Evolutionary conservation across 108 stramenopile genomes (phyloP).

Genomic region (Skeletonema marinoi): DNA sequence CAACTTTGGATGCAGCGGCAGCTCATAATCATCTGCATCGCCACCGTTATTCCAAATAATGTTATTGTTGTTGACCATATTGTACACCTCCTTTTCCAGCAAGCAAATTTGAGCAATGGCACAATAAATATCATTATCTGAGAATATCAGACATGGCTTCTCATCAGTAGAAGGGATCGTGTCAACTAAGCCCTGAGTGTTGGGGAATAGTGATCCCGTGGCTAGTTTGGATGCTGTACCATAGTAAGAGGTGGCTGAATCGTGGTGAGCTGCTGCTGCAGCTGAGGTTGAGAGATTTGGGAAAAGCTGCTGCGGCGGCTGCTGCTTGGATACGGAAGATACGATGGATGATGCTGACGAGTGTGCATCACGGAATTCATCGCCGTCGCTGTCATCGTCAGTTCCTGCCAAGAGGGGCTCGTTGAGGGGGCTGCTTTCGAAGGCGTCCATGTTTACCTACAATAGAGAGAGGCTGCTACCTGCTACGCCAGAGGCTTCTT

Average conservation of each 20-base stretch:
- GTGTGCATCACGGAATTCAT: slow-evolving; percentile 26
- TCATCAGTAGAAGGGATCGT: slow-evolving; percentile 9
- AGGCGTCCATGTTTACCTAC: neutral
- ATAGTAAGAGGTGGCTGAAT: slow-evolving; percentile 21
- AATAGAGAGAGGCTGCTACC: neutral
- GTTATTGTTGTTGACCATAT: neutral
- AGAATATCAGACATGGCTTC: slow-evolving; percentile 35
- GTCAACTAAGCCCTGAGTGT: slow-evolving; percentile 35
- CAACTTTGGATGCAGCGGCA: slow-evolving; percentile 5
- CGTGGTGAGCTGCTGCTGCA: neutral
- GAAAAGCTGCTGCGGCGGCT: neutral
- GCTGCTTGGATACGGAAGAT: neutral
- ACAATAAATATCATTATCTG: slow-evolving; percentile 22
- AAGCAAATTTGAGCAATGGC: slow-evolving; percentile 33
- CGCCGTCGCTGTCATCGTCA: neutral
- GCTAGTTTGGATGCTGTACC: slow-evolving; percentile 37
- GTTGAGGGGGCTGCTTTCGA: slow-evolving; percentile 3
- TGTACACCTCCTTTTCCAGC: slow-evolving; percentile 26
- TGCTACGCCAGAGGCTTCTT: no score
- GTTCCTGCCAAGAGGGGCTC: slow-evolving; percentile 19
- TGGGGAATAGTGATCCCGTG: slow-evolving; percentile 35
- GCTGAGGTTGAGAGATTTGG: neutral
- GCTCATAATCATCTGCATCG: neutral
- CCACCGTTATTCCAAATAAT: neutral
- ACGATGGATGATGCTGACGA: slow-evolving; percentile 4